Base-by-base conservation (phyloP, 805 yeast genomes). In the Cyberlindnera mississippiensis region DNA sequence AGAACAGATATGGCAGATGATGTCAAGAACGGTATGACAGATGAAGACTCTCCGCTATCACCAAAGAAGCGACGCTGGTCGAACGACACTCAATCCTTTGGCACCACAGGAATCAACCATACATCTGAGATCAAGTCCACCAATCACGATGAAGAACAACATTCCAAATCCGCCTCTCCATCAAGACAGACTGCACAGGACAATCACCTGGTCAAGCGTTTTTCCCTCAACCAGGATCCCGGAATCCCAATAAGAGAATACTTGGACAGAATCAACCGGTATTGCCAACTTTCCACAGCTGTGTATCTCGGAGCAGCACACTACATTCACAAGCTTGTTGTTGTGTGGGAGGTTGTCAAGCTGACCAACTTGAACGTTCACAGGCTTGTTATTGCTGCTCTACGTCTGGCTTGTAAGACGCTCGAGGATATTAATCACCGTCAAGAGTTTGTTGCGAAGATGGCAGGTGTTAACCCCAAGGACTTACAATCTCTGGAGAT, bases 401-500 rank as follows among this genome's bases (percentile, higher is more conserved):
- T 72, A 11, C 52, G 78, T n/a, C 56, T 75, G 2, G 71, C 78
- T 6, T 66, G 72, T 38, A 74, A 74, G 49, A 57, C 64, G 8
- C 48, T 72, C 4, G 80, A 74, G 49, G 80, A 74, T 50, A 56
- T 70, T 28, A 64, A 63, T 35, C 72, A 71, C 45, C 60, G 65
- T 11, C 75, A 71, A 51, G 59, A 55, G 30, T 64, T 71, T 35
- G 68, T 66, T 43, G 73, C 78, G 4, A 66, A 66, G 27, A 72
- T 71, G 16, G 72, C 71, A 3, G 80, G 80, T 1, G 56, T 74
- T 41, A 46, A 60, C 53, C 44, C 62, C 31, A 40, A 53, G 4
- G 84, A 78, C 40, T 59, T 78, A 37, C 60, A 66, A 41, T 60
- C 66, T 20, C 58, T 78, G 33, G 84, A 78, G 50, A 67, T 76